Evolutionary conservation across 2,329 filamentous ascomycete genomes (phyloP).

Genomic region (Colletotrichum cereale): DNA sequence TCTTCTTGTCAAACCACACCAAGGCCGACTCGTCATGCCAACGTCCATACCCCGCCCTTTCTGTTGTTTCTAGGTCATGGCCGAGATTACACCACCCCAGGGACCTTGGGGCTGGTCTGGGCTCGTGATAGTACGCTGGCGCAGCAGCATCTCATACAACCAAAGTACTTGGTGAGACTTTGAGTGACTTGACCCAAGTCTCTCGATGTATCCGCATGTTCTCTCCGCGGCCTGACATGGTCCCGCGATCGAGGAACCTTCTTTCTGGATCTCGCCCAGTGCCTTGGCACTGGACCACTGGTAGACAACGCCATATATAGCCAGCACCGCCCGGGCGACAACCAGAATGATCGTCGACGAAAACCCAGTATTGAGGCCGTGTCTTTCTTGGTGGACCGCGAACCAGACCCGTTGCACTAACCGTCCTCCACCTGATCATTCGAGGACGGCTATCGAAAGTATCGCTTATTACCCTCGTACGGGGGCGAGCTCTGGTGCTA

Average conservation of each 20-base stretch:
- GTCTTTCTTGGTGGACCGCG: slow-evolving; percentile 2
- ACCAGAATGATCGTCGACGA: not conserved
- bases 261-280: not conserved
- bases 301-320: slow-evolving; percentile 1
- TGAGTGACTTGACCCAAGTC: slow-evolving; percentile 27
- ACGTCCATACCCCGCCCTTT: slow-evolving; percentile 8
- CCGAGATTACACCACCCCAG: slow-evolving; percentile 17
- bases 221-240: not conserved
- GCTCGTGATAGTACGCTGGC: slow-evolving; percentile 9
- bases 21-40: slow-evolving; percentile 21
- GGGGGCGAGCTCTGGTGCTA: not conserved
- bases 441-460: slow-evolving; percentile 17
- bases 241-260: not conserved
- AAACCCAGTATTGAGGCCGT: not conserved
- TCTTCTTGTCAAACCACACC: slow-evolving; percentile 8
- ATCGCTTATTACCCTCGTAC: not conserved
- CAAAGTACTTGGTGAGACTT: slow-evolving; percentile 15
- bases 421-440: not conserved
- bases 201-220: slow-evolving; percentile 22
- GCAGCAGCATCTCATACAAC: slow-evolving; percentile 19
- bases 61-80: slow-evolving; percentile 1
- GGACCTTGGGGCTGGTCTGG: slow-evolving; percentile 9
- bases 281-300: slow-evolving; percentile 16
- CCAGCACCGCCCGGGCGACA: slow-evolving; percentile 5
- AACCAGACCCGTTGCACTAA: slow-evolving; percentile 3